Base-by-base conservation (phyloP, 1,284 basidiomycete genomes). In the Apiotrichum akiyoshidainum region DNA sequence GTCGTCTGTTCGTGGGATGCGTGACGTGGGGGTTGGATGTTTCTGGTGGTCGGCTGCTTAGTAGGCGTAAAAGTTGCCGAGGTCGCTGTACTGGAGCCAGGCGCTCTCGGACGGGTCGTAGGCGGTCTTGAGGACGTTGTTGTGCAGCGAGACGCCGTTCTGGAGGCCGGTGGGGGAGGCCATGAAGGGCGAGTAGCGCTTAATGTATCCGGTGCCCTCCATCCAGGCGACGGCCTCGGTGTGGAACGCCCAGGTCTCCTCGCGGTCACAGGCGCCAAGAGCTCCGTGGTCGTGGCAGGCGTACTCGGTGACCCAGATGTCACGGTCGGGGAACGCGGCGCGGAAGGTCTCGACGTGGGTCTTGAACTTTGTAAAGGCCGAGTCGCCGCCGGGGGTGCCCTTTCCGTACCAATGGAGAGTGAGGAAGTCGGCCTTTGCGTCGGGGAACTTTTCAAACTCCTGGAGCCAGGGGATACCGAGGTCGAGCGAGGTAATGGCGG, bases 171-270 rank as follows among this genome's bases (percentile, higher is more conserved):
- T 12, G 33, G 46, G n/a, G 33, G n/a, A 10, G 46, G 33, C 46
- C 13, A 13, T 88, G 72, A 90, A 92, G 44, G 84, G 84, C 69
- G 84, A 84, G 76, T 86, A 88, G 34, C 79, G 79, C 46, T 79
- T 69, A 49, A 92, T 79, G 71, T 80, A 87, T 46, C 71, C 53
- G 17, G 83, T 82, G 33, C 62, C 59, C 62, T 89, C 82, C 77
- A 87, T 80, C 74, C 81, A 92, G 3, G 60, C 47, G 26, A 81
- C 83, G 39, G 85, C 82, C 9, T 71, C 75, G 40, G 68, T 65
- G 80, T 88, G 85, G 80, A 90, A 87, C 34, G 65, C 63, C 51
- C 44, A 41, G 19, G 41, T 68, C 49, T 73, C 61, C 45, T 85
- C 81, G 49, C 87, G 78, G 22, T 70, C 74, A 65, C 84, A 83